Base-by-base conservation (phyloP, 805 yeast species). In the Cephaloascus albidus region DNA sequence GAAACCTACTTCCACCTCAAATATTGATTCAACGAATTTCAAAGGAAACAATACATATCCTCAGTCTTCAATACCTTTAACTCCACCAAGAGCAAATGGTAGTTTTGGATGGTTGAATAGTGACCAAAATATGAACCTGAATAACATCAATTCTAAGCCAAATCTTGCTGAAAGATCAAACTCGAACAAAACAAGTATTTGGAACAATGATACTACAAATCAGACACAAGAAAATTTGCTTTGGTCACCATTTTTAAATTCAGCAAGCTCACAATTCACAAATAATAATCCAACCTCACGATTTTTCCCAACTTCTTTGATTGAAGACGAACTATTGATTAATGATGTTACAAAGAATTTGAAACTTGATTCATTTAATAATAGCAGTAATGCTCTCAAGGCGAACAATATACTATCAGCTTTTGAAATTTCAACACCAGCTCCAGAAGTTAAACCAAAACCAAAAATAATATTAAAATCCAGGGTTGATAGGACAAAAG, bases 191-290 rank as follows among this genome's bases (percentile, higher is more conserved):
- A 23, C 36, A 32, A 51, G 43, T 10, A 47, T 51, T 3, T 51
- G 55, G 56, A 50, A 46, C 27, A 38, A 35, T 16, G 54, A 51
- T 10, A 34, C 55, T 16, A 50, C 47, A 20, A 19, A 45, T 8
- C 52, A 56, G 1, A 50, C 55, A 1, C 51, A 51, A 41, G 46
- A 51, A 32, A 56, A 53, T 23, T 18, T 52, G 5, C 26, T 45
- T 2, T 53, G 56, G 56, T 45, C 56, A 0, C 53, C 53, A 3
- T 51, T 51, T 33, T 51, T 48, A 18, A 42, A 49, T 33, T 23
- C 28, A 8, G 12, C 28, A 23, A 23, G 12, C 12, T 23, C 28
- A 12, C 6, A 23, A 8, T 23, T 12, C 12, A 6, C 6, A 23
- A 23, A 23, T 12, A 23, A 8, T 8, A 35, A 46, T 20, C 36